These are phyloP conservation scores for Marasmius fiardii DNA, from an alignment of 1,284 basidiomycete genomes.

Conservation along the genomic window DNA sequence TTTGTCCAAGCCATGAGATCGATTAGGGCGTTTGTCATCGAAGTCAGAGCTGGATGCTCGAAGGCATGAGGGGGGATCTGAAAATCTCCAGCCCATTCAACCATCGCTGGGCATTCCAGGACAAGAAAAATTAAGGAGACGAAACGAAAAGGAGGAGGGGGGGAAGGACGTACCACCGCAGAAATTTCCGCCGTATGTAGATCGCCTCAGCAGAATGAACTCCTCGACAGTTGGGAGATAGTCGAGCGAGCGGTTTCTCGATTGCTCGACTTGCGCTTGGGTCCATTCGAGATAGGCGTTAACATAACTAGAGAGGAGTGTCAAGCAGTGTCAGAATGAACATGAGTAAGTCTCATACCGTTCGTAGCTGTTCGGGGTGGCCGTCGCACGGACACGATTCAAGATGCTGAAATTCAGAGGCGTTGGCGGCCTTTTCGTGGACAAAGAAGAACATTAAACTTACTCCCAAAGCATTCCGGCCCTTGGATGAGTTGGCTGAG, in stretches of 20 bases:
- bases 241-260: conserved; percentile 23
- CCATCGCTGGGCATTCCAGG: too few relatives aligned
- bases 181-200: conserved; percentile 33
- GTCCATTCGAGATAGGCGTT: conserved; percentile 37
- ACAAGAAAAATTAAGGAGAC: too few relatives aligned
- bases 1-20: too few relatives aligned
- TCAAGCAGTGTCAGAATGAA: background rate
- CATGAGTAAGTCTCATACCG: background rate
- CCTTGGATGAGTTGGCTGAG: background rate
- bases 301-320: conserved; percentile 31
- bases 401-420: background rate
- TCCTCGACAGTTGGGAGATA: conserved; percentile 39
- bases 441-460: background rate
- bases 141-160: too few relatives aligned
- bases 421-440: background rate
- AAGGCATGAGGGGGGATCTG: too few relatives aligned
- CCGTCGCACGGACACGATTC: background rate
- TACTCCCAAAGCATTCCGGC: conserved; percentile 1
- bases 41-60: too few relatives aligned
- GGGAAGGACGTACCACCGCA: conserved; percentile 26
- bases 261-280: conserved; percentile 35
- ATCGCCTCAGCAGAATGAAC: conserved; percentile 39
- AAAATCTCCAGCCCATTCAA: too few relatives aligned
- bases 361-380: background rate
- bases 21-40: too few relatives aligned